Evolutionary conservation across 257 asterid species (phyloP).

Genomic region (Oldenlandia corymbosa): DNA sequence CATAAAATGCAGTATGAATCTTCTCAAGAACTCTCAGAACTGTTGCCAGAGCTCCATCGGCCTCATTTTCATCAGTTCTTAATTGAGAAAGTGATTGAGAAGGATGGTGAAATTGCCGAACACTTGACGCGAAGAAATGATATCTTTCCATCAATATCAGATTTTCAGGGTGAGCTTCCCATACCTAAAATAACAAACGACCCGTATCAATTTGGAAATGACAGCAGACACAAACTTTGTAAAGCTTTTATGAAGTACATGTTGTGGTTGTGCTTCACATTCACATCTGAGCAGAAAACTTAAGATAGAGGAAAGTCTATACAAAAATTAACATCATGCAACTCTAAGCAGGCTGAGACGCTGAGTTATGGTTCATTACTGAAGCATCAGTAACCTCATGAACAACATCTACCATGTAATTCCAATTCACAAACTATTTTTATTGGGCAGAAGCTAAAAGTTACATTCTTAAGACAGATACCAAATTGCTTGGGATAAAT

Average conservation of each 20-base stretch:
- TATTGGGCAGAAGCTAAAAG: too few relatives aligned
- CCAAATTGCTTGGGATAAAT: too few relatives aligned
- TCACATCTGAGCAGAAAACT: not conserved
- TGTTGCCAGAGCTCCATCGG: constrained; percentile 72
- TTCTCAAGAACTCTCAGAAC: constrained; percentile 56
- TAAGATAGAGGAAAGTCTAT: not conserved
- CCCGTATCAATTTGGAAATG: not conserved
- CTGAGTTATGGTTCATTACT: not conserved
- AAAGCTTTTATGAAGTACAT: not conserved
- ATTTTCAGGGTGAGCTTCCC: constrained; percentile 82
- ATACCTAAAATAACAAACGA: constrained; percentile 42
- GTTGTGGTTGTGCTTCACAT: not conserved
- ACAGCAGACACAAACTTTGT: constrained; percentile 3
- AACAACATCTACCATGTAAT: not conserved
- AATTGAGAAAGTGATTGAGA: constrained; percentile 59
- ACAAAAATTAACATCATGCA: not conserved
- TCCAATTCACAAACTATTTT: too few relatives aligned
- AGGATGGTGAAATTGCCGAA: constrained; percentile 64
- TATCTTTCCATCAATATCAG: constrained; percentile 83
- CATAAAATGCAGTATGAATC: constrained; percentile 57
- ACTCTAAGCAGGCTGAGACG: too few relatives aligned
- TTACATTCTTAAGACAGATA: too few relatives aligned
- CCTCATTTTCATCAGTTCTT: constrained; percentile 74
- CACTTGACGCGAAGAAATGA: constrained; percentile 83
- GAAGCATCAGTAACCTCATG: not conserved